phyloP scores from a whole-genome alignment of 495 filamentous ascomycete genomes.

The Penicillium roqueforti region DNA sequence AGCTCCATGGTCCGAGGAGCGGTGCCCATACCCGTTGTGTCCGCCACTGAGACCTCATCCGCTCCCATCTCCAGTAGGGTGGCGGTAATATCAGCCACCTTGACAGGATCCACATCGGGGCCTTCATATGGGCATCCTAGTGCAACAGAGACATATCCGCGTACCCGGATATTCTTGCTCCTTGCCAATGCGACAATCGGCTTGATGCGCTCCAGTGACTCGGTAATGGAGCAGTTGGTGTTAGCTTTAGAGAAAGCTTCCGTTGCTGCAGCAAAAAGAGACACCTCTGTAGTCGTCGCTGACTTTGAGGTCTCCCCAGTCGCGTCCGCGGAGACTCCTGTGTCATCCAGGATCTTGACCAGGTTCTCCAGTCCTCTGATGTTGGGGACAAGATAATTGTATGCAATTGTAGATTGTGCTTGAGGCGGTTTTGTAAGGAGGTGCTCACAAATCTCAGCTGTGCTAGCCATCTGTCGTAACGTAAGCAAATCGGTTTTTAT shows the following conservation, averaged over 20 bases:
- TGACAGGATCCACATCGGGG: constrained; percentile 68
- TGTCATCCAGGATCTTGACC: constrained; percentile 41
- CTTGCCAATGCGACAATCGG: constrained; percentile 74
- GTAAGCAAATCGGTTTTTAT: too few species aligned
- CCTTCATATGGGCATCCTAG: constrained; percentile 95
- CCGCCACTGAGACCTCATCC: constrained; percentile 88
- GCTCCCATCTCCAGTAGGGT: constrained; percentile 89
- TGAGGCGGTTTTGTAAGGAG: constrained; percentile 57
- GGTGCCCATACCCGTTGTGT: constrained; percentile 97
- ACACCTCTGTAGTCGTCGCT: constrained; percentile 62
- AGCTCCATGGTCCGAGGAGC: constrained; percentile 72
- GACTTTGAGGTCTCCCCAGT: constrained; percentile 33
- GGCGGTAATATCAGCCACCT: constrained; percentile 79
- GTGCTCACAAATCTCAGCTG: constrained; percentile 72
- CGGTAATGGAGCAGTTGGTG: constrained; percentile 82
- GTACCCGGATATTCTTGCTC: constrained; percentile 64
- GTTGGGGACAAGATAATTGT: constrained; percentile 93
- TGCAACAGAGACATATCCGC: constrained; percentile 93
- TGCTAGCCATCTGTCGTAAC: constrained; percentile 77
- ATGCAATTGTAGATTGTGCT: constrained; percentile 65
- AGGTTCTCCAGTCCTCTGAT: constrained; percentile 66
- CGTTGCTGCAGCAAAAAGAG: constrained; percentile 88
- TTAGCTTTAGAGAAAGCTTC: constrained; percentile 89
- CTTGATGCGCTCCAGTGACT: constrained; percentile 71
- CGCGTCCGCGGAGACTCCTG: constrained; percentile 39